Evolutionary conservation across 495 filamentous ascomycete genomes (phyloP), one percentile per base, ranked within the genome.

Genomic region (Bryoglossum gracile): DNA sequence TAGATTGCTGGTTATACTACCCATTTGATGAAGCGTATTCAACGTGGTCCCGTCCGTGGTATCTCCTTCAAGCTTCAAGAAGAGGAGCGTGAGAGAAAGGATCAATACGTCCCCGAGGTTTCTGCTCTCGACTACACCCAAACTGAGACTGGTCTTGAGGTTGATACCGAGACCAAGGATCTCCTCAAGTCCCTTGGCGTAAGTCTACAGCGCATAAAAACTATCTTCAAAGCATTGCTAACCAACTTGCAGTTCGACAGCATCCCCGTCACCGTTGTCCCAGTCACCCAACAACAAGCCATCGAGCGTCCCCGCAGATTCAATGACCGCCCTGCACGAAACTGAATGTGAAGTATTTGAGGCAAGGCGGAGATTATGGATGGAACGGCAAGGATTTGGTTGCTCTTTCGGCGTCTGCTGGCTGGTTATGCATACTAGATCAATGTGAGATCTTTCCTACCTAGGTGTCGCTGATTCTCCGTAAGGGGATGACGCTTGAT

Each of bases 21-120:
- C 51, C 88, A 91, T 65, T 69, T 89, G 68, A 90, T 98, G 92
- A 95, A 95, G 80, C 92, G 92, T 75, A 98, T 98, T 67, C 91
- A 96, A 76, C 89, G 92, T 69, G 92, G 92, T 38, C 92, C 92
- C 55, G 92, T 98, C 72, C 92, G 92, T 63, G 92, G 92, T 80
- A 98, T 98, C 75, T 97, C 94, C 69, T 98, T 98, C 88, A 98
- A 97, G 82, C 84, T 98, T 45, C 92, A 98, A 78, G 92, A 98
- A 77, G 92, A 97, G 77, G 92, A 97, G 80, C 85, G 92, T 77
- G 92, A 98, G 78, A 83, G 92, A 65, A 98, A 98, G 85, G 92
- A 98, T 79, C 94, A 98, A 81, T 98, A 95, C 76, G 92, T 98
- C 54, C 94, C 94, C 58, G 92, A 98, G 74, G 76, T 98, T 61